Evolutionary conservation across 345 rosid species (phyloP), one percentile per base, ranked within the genome.

Genomic region (Salix viminalis): DNA sequence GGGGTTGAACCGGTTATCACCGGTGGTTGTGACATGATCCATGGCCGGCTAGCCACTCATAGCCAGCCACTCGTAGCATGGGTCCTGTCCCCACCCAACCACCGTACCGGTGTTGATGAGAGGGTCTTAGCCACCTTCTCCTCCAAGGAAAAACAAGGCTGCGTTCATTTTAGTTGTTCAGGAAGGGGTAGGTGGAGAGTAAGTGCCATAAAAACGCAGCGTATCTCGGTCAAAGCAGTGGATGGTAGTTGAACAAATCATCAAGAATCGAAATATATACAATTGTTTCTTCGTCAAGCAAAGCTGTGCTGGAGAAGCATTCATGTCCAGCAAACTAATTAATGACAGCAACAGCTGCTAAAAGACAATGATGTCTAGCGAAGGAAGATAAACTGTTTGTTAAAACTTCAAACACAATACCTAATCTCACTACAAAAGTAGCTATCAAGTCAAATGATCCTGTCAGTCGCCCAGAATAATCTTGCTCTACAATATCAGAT

Each of bases 271-370:
- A 13, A 65, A 13, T 28, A 24, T 24, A 24, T 24, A 4, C 18
- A 61, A 52, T 68, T 8, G 77, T 73, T 83, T 81, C 75, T 77
- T 68, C 72, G 80, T 71, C 76, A 83, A 79, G 86, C 75, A 81
- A 85, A 80, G 75, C 70, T 74, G 69, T 48, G 16, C 11, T 56
- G 26, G 9, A 30, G 28, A 73, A 56, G 46, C 72, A 76, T 77
- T 74, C 79, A 78, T 13, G 42, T 14, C 56, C 2, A 58, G 34
- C 21, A 36, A 16, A 68, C 44, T 1, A 44, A 56, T 7, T 34
- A 18, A 70, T 30, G 8, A 71, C 15, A 4, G 12, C 21, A 30
- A 6, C 11, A 30, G 0, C 32, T 21, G 44, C n/a, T 14, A 12
- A 11, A n/a, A 62, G 18, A 36, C 32, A 14, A 50, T 66, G 61